Base-by-base conservation (phyloP, 1,284 basidiomycete species). In the Moniliophthora roreri region DNA sequence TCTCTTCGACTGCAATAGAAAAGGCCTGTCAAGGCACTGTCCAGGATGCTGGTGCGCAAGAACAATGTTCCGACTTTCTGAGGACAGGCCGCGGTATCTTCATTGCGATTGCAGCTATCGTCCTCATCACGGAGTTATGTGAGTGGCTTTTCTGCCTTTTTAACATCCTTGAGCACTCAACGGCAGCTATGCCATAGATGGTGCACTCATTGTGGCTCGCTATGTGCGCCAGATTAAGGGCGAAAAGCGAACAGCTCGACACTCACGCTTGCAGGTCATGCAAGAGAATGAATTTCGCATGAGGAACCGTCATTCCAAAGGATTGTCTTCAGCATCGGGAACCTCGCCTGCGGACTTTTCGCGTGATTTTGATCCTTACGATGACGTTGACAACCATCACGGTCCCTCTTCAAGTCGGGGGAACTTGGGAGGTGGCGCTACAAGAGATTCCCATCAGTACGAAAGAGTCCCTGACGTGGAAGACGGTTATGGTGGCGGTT, bases 61-160 rank as follows among this genome's bases (percentile, higher is more conserved):
- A 63, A 3, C 75, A 77, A 57, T 85, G 84, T 58, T 61, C 62
- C 10, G 64, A 65, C 9, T 59, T 84, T 35, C 61, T 79, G 37
- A 67, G 64, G 46, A 58, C 79, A 44, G 69, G 77, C 4, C 72
- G 71, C 41, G 73, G 71, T 21, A 66, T 81, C 6, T 82, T 79
- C 57, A 68, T 76, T 51, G 76, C 62, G n/a, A 62, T 82, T 26
- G 74, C 78, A 0, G 59, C 65, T 1, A 48, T 70, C 28, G 65
- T 84, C n/a, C 61, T 85, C 20, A 52, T 80, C 21, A 62, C 79
- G 32, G 78, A 87, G 62, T 54, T 81, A 11, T 85, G 82, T 84
- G 59, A 58, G 81, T 72, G 11, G 11, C 28, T 13, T 7, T 28
- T 11, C 8, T 44, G 16, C 21, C 34, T 41, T 48, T 46, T 47